Evolutionary conservation across 495 filamentous ascomycete genomes (phyloP), one percentile per base, ranked within the genome.

Genomic region (Penicillium bialowiezense): DNA sequence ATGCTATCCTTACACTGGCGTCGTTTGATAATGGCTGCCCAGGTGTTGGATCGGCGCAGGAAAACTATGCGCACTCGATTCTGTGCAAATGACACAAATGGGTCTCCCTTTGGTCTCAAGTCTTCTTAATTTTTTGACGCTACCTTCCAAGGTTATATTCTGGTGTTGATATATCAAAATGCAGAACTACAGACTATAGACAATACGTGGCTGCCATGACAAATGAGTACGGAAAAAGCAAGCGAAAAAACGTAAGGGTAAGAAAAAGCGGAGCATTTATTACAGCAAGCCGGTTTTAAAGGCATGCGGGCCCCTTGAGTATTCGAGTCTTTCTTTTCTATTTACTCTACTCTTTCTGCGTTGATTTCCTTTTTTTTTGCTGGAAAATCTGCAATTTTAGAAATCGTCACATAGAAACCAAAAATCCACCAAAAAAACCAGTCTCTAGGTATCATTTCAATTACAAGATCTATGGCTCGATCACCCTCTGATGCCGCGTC

Each of bases 401-500:
- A 20, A 44, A 23, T 2, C 14, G 5, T 35, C 12, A 15, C 17
- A 36, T 39, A 52, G 43, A 47, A 17, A 40, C 20, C 50, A 36
- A 51, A 37, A 32, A 26, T 4, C 23, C 23, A 40, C 20, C 40
- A 34, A 46, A 40, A 47, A 36, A 51, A 37, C 3, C 23, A 32
- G 28, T 12, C 26, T 21, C 33, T 42, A n/a, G 26, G 15, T 26
- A 21, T 28, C 17, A 29, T 35, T 20, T 40, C 10, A 36, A 26
- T 29, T 37, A 21, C 17, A 24, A 32, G 20, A 48, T 50, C 44
- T 44, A 75, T 75, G 70, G 55, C 69, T 62, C 70, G 68, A 59
- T 62, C 64, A 60, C 70, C 71, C 20, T 67, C 70, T 65, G 64
- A 60, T 63, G 68, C 64, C 56, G 63, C 57, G 44, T 54, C 62